phyloP scores from a whole-genome alignment of 2,329 filamentous ascomycete genomes.

The Exutisphaerella laricina region DNA sequence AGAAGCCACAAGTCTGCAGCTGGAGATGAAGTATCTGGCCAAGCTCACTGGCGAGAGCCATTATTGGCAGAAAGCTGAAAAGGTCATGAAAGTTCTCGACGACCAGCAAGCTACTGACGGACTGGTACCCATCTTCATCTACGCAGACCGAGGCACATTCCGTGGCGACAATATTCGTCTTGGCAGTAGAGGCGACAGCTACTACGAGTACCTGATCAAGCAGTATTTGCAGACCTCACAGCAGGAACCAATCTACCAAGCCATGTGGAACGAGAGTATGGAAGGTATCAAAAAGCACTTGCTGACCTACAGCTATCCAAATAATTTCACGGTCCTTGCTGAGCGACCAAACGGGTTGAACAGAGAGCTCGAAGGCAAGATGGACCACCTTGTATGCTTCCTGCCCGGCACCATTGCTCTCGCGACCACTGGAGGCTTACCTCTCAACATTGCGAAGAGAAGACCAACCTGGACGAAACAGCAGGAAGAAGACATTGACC shows the following conservation, averaged over 20 bases:
- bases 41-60: constrained; percentile 88
- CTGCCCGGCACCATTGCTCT: constrained; percentile 94
- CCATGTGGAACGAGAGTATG: constrained; percentile 88
- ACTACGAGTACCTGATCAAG: constrained; percentile 99
- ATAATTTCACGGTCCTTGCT: constrained; percentile 80
- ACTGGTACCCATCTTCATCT: constrained; percentile 85
- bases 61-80: constrained; percentile 90
- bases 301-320: constrained; percentile 76
- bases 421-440: constrained; percentile 71
- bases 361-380: constrained; percentile 69
- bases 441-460: constrained; percentile 69
- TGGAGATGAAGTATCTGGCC: constrained; percentile 95
- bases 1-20: constrained; percentile 84
- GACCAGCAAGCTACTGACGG: constrained; percentile 73
- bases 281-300: constrained; percentile 85
- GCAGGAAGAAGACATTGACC: constrained; percentile 78
- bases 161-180: constrained; percentile 79
- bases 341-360: constrained; percentile 73
- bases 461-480: constrained; percentile 64
- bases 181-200: constrained; percentile 91
- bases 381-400: constrained; percentile 98
- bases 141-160: constrained; percentile 72
- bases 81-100: constrained; percentile 86
- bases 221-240: constrained; percentile 92
- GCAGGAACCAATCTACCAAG: constrained; percentile 76